phyloP scores from a whole-genome alignment of 1,139 yeast species.

The Magnusiomyces paraingens region DNA sequence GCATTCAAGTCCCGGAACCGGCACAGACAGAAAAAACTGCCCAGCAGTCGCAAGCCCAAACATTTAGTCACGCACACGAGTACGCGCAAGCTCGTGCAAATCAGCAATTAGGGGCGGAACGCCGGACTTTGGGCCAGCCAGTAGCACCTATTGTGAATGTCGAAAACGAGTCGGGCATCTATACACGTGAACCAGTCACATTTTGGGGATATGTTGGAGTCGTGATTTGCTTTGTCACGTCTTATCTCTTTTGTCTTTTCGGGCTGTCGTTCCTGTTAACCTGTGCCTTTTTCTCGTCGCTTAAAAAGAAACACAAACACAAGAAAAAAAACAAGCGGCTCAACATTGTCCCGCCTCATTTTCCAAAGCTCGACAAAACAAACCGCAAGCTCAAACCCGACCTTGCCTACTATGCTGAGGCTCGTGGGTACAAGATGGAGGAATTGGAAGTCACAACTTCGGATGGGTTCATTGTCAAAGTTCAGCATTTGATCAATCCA shows the following conservation, averaged over 20 bases:
- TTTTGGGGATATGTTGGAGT: background rate
- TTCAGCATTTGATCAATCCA: slow-evolving; percentile 58
- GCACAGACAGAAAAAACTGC: too few species aligned
- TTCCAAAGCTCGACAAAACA: slow-evolving; percentile 20
- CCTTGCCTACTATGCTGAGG: slow-evolving; percentile 57
- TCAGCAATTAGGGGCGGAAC: too few species aligned
- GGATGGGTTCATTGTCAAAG: slow-evolving; percentile 69
- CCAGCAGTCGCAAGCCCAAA: too few species aligned
- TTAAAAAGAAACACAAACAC: slow-evolving; percentile 11
- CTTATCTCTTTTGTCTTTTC: slow-evolving; percentile 19
- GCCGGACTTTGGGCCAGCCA: too few species aligned
- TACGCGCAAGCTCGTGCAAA: too few species aligned
- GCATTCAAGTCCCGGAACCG: too few species aligned
- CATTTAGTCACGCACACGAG: too few species aligned
- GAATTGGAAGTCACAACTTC: slow-evolving; percentile 57
- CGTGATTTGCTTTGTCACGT: slow-evolving; percentile 16
- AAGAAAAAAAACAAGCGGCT: slow-evolving; percentile 15
- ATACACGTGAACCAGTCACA: too few species aligned
- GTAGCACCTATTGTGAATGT: too few species aligned
- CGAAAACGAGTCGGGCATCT: too few species aligned
- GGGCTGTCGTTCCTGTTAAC: slow-evolving; percentile 18
- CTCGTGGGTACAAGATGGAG: slow-evolving; percentile 53
- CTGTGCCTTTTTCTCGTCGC: slow-evolving; percentile 14
- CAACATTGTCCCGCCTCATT: slow-evolving; percentile 13
- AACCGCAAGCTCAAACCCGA: slow-evolving; percentile 40